Evolutionary conservation across 345 rosid species (phyloP), one percentile per base, ranked within the genome.

Genomic region (Citrus trifoliata): DNA sequence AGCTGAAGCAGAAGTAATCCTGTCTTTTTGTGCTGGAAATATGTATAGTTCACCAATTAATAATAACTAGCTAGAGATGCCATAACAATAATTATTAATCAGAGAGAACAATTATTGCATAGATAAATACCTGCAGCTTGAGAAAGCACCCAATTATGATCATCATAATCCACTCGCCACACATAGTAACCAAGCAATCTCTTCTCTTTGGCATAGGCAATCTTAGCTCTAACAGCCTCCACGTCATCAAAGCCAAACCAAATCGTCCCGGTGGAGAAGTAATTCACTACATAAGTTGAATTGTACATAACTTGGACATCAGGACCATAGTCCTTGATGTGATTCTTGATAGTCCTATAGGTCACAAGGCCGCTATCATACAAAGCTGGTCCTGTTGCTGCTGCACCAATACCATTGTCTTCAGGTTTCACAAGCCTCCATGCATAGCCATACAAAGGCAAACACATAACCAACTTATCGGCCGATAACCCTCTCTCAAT

Each of bases 181-280:
- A 68, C 87, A 28, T 0, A 53, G 74, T 85, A 90, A 62, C 93
- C 81, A 38, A 42, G 79, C 3, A 89, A 80, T 5, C 71, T 78
- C 35, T 82, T 86, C 10, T 42, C 76, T 79, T 68, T 80, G 40
- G 88, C 84, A 67, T 89, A 89, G 8, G 78, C 73, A 59, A 83
- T 75, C 76, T 89, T 89, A 18, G 79, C 61, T 77, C 59, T 73
- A 21, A 87, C 67, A 22, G 80, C 83, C 62, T 87, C 90, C n/a
- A 80, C 86, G 66, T 75, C 88, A 37, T 88, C 90, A 63, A 82
- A 89, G 76, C 84, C 83, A 46, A 89, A 76, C 93, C 93, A 88
- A 16, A 0, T 0, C 9, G 35, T 42, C 25, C 83, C 82, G 30
- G 35, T 22, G 0, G 53, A 74, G 83, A 53, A 82, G 51, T 71